Conservation (phyloP, 2,329 filamentous ascomycete genomes). For the Berkeleyomyces basicola region DNA sequence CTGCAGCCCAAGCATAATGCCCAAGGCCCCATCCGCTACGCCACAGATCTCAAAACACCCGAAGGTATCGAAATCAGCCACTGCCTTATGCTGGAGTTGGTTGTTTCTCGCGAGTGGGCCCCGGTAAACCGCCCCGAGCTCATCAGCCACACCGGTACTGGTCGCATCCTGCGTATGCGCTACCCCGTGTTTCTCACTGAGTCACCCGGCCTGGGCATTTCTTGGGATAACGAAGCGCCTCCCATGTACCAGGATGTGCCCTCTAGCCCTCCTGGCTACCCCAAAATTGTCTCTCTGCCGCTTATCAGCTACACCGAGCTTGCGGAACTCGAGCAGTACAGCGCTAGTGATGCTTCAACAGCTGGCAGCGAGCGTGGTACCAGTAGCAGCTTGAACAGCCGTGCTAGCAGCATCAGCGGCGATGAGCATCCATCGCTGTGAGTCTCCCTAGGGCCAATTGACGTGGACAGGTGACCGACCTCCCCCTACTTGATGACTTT, state of each 20-base stretch:
- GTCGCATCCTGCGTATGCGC: constrained; percentile 81
- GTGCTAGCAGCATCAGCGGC: constrained; percentile 12
- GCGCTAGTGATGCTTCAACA: background rate
- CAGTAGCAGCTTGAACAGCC: constrained; percentile 2
- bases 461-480: background rate
- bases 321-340: constrained; percentile 7
- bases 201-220: constrained; percentile 71
- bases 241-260: constrained; percentile 91
- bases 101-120: constrained; percentile 80
- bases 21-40: constrained; percentile 32
- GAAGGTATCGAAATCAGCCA: constrained; percentile 69
- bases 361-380: background rate
- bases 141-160: constrained; percentile 74
- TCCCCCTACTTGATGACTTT: background rate
- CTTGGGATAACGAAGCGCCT: constrained; percentile 92
- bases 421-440: background rate
- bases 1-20: constrained; percentile 10
- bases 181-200: constrained; percentile 74
- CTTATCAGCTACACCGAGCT: constrained; percentile 11
- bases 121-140: constrained; percentile 51
- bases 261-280: constrained; percentile 62
- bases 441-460: background rate
- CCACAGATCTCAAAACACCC: constrained; percentile 60
- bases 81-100: constrained; percentile 78
- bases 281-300: constrained; percentile 10